Base-by-base conservation (phyloP, 257 asterid genomes). In the Solanum dulcamara region DNA sequence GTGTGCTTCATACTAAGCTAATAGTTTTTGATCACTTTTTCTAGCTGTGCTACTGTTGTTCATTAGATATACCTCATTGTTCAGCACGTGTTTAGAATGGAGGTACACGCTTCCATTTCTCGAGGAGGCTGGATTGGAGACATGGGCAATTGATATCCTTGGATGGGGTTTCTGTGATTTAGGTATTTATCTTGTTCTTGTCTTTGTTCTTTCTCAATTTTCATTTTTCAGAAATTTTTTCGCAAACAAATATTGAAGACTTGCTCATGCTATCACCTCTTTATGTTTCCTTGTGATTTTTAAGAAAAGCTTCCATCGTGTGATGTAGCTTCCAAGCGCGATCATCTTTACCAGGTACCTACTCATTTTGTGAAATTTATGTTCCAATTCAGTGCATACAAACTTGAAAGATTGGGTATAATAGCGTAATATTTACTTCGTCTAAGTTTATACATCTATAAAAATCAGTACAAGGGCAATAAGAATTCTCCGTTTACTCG, bases 91-190 rank as follows among this genome's bases (percentile, higher is more conserved):
- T 90, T 92, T 96, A 90, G 99, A 96, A 87, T 96, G 99, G 99
- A 93, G 98, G 88, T 91, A 87, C 87, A 70, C 93, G 20, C 92
- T 92, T 88, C 98, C 99, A 10, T 87, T 96, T 91, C 97, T 96
- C 13, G 98, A 96, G 88, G 98, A 92, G 84, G 92, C 94, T 57
- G 98, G 98, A 20, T 83, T 91, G 22, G 98, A 96, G 90, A 88
- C 98, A 2, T 95, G 99, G 98, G 98, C 97, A 35, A 68, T 96
- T 79, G 98, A 96, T 85, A 89, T 95, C 87, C 92, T 96, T 77
- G 99, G 99, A 72, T 96, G 99, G 98, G 98, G 98, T 62, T 96
- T 96, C 90, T 93, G 97, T 40, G 98, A 95, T 89, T 94, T 95
- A 88, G 94, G 99, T 89, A 88, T 71, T 72, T 22, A 3, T 60